These are phyloP conservation scores for Fusarium poae DNA, from an alignment of 2,329 filamentous ascomycete species.

Conservation along the genomic window DNA sequence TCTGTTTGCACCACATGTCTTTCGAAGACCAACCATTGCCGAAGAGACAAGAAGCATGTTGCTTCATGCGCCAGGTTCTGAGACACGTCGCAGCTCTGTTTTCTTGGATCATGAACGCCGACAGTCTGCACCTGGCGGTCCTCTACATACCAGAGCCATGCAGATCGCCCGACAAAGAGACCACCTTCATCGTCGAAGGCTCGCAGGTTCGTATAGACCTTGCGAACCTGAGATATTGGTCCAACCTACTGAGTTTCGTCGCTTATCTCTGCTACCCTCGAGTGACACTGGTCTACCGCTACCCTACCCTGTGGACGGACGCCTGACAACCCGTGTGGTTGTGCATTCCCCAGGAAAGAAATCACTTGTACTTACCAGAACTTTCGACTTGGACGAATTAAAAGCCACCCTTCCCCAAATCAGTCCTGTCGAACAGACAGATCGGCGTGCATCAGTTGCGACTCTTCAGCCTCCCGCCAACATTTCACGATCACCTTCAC, in stretches of 20 bases:
- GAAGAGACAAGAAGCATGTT: conserved; percentile 42
- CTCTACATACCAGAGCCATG: conserved; percentile 34
- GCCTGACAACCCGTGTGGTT: conserved; percentile 47
- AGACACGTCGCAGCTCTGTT: not conserved
- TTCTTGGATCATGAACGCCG: conserved; percentile 31
- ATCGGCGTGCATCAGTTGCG: conserved; percentile 35
- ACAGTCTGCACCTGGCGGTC: conserved; percentile 38
- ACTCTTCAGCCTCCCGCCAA: conserved; percentile 20
- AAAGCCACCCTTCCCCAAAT: conserved; percentile 60
- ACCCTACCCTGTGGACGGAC: conserved; percentile 35
- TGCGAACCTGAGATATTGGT: conserved; percentile 46
- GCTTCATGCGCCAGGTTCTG: conserved; percentile 21
- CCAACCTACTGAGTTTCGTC: conserved; percentile 45
- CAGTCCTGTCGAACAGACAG: conserved; percentile 28
- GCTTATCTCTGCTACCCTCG: conserved; percentile 29
- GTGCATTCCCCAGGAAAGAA: conserved; percentile 55
- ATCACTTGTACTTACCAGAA: conserved; percentile 63
- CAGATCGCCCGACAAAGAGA: conserved; percentile 47
- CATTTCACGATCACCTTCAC: conserved; percentile 25
- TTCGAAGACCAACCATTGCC: conserved; percentile 30
- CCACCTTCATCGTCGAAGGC: conserved; percentile 40
- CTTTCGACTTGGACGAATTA: conserved; percentile 64
- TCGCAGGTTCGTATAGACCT: conserved; percentile 27
- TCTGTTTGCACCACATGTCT: conserved; percentile 18
- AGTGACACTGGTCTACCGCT: conserved; percentile 25